Evolutionary conservation across 1,284 basidiomycete species (phyloP), one percentile per base, ranked within the genome.

Genomic region (Agroathelia rolfsii): DNA sequence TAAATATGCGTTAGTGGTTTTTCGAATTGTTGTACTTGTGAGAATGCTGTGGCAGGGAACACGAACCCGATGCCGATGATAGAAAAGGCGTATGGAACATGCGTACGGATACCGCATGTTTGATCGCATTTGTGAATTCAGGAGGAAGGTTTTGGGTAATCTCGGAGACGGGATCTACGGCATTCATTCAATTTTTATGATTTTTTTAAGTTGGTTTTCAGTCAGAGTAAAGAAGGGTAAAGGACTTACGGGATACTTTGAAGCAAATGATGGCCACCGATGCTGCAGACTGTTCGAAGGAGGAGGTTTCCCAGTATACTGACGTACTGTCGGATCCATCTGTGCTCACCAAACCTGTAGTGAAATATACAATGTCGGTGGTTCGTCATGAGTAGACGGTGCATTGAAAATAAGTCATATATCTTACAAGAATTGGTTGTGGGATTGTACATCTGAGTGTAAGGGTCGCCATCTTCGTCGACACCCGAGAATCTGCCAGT

Each of bases 401-500:
- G n/a, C n/a, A n/a, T n/a, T n/a, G n/a, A n/a, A n/a, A n/a, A n/a
- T n/a, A n/a, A n/a, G n/a, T n/a, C n/a, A n/a, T n/a, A n/a, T n/a
- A n/a, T n/a, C n/a, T n/a, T n/a, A n/a, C n/a, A n/a, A n/a, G n/a
- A n/a, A n/a, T n/a, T n/a, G n/a, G n/a, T n/a, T n/a, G n/a, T n/a
- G n/a, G n/a, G n/a, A n/a, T n/a, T n/a, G n/a, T n/a, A n/a, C n/a
- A n/a, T n/a, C n/a, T n/a, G n/a, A n/a, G n/a, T n/a, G n/a, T 52
- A 44, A 2, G 39, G 56, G 10, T 63, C 68, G 12, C 64, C 66
- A 23, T 66, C 67, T 25, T 73, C 69, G 36, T 69, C 67, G 3
- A 44, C 41, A 6, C 61, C 34, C n/a, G 51, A 39, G 37, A 63
- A 67, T 26, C 66, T 64, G 2, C 80, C 78, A 0, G 76, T 81